These are phyloP conservation scores for Ganoderma sinense DNA, from an alignment of 1,284 basidiomycete species.

Conservation along the genomic window DNA sequence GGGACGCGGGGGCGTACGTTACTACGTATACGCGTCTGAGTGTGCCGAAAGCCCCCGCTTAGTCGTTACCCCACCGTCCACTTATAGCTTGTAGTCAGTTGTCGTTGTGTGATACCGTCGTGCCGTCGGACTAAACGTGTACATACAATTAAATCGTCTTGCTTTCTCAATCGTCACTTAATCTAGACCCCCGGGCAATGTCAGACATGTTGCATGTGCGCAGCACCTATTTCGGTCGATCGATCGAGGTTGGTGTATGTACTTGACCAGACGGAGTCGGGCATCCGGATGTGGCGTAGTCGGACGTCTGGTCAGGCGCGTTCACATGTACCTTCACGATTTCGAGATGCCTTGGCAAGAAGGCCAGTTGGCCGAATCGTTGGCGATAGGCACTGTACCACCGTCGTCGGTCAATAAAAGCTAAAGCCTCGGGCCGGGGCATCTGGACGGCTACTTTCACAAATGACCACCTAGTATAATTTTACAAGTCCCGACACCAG, in stretches of 20 bases:
- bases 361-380: too few species aligned
- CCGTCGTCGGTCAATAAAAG: too few species aligned
- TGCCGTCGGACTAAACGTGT: slow-evolving; percentile 18
- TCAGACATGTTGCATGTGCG: too few species aligned
- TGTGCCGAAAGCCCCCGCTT: background rate
- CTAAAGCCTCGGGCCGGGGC: background rate
- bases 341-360: too few species aligned
- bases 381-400: too few species aligned
- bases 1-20: background rate
- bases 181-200: background rate
- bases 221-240: too few species aligned
- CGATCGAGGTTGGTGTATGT: too few species aligned
- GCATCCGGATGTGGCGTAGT: too few species aligned
- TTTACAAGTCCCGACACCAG: background rate
- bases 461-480: background rate
- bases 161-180: background rate
- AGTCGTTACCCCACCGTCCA: background rate
- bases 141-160: slow-evolving; percentile 7
- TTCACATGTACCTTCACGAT: too few species aligned
- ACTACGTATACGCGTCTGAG: too few species aligned
- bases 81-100: slow-evolving; percentile 8
- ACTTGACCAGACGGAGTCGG: too few species aligned
- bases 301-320: too few species aligned
- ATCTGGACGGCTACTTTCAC: background rate
- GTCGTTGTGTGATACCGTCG: slow-evolving; percentile 12